These are phyloP conservation scores for Thelephora ganbajun DNA, from an alignment of 768 basidiomycete species.

Conservation along the genomic window DNA sequence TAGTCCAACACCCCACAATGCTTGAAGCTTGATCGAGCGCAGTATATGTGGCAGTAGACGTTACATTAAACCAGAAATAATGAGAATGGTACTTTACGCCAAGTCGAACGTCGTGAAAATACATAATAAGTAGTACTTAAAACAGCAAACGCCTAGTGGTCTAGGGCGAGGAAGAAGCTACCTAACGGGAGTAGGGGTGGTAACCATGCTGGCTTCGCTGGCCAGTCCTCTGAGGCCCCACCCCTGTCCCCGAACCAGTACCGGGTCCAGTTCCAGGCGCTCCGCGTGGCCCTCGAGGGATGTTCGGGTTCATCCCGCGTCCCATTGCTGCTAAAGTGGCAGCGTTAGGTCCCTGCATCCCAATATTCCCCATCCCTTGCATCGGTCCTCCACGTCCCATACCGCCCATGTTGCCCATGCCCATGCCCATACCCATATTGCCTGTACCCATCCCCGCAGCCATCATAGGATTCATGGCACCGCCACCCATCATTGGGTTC, in stretches of 20 bases:
- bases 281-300: constrained; percentile 50
- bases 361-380: constrained; percentile 25
- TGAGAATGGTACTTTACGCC: no score
- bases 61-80: no score
- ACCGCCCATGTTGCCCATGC: constrained; percentile 21
- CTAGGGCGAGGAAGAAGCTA: constrained; percentile 4
- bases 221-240: constrained; percentile 58
- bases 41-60: no score
- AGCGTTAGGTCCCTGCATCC: constrained; percentile 2
- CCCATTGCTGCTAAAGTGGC: constrained; percentile 3
- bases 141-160: no score
- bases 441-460: constrained; percentile 24
- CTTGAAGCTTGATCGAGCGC: no score
- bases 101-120: not conserved
- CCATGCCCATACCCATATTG: constrained; percentile 16
- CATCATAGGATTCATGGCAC: constrained; percentile 30
- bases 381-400: constrained; percentile 20
- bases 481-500: constrained; percentile 36
- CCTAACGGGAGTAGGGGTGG: constrained; percentile 67
- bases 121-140: not conserved
- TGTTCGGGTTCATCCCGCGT: constrained; percentile 12
- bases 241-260: constrained; percentile 33
- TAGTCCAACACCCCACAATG: not conserved
- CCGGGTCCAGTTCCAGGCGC: constrained; percentile 31
- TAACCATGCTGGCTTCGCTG: constrained; percentile 71